Evolutionary conservation across 1,284 basidiomycete species (phyloP).

Genomic region (Trametes polyzona): DNA sequence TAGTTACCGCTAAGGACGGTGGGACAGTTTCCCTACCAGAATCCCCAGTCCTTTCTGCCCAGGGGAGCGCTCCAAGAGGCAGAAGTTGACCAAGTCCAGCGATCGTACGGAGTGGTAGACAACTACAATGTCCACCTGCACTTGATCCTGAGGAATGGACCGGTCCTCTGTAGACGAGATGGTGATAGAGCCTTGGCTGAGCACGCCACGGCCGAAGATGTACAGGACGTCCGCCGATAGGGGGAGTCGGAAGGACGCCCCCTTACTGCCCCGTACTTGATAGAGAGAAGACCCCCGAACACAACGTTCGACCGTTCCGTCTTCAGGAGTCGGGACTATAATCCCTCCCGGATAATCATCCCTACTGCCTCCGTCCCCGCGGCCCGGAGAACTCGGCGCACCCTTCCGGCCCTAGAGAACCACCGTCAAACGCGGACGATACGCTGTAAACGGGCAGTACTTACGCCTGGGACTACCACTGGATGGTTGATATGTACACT

Average conservation of each 20-base stretch:
- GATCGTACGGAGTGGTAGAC: constrained; percentile 6
- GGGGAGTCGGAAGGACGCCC: constrained; percentile 28
- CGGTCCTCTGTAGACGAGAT: background rate
- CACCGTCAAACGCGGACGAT: background rate
- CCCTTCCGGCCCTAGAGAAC: background rate
- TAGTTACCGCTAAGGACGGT: background rate
- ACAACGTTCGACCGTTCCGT: constrained; percentile 25
- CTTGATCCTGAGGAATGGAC: constrained; percentile 18
- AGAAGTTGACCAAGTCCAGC: constrained; percentile 27
- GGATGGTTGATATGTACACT: too few relatives aligned
- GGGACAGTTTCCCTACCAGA: constrained; percentile 23
- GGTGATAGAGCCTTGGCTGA: constrained; percentile 26
- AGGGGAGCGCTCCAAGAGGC: constrained; percentile 25
- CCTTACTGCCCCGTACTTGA: background rate
- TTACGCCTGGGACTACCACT: constrained; percentile 9
- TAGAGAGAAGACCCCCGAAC: background rate
- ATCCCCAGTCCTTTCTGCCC: constrained; percentile 33
- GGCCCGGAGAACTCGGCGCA: too few relatives aligned
- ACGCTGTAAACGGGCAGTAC: background rate
- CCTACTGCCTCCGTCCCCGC: background rate
- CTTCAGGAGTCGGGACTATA: constrained; percentile 1
- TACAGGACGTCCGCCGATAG: constrained; percentile 30
- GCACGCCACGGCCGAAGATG: constrained; percentile 31
- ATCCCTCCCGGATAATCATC: background rate
- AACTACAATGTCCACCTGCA: constrained; percentile 28